Base-by-base conservation (phyloP, 2,329 filamentous ascomycete genomes). In the Aspergillus sp. region DNA sequence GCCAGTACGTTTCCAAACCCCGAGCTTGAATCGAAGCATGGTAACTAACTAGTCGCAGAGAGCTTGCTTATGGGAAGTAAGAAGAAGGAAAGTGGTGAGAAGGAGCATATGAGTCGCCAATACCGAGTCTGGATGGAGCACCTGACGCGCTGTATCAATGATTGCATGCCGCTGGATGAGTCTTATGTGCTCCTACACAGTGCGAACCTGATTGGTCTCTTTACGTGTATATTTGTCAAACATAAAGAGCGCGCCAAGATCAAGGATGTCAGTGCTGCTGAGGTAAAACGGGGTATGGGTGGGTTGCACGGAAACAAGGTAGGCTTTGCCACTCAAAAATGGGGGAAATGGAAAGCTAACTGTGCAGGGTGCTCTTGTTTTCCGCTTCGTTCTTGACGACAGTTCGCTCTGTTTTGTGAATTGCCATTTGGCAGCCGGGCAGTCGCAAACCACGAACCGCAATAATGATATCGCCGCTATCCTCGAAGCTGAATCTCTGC, bases 61-160 rank as follows among this genome's bases (percentile, higher is more conserved):
- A 91, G 90, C 55, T 87, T 98, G 65, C 88, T 98, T 71, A 95
- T 87, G 68, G 84, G 84, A 59, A 82, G 80, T 66, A 91, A 90
- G 66, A 95, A 95, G 74, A 96, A 96, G 71, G 90, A 91, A 68
- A 87, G 90, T 52, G 77, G 79, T 31, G 86, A 88, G 11, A 86
- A 89, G 1, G 92, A 97, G 73, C 86, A 93, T 65, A 98, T 98
- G 91, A 96, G 91, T 74, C 93, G 96, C 65, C 93, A 97, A 70
- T 99, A 99, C 73, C 90, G 95, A 62, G 91, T 96, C 60, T 99
- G 95, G 95, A 86, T 91, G 69, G 92, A 98, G 71, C 93, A 96
- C 71, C 80, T 99, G 31, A 87, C 90, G 41, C 86, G 90, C 58
- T 87, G 87, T 52, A 81, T 99, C 40, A 91, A 96, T 69, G 91